Conservation (phyloP, 2,329 filamentous ascomycete species). For the Cordyceps fumosorosea region DNA sequence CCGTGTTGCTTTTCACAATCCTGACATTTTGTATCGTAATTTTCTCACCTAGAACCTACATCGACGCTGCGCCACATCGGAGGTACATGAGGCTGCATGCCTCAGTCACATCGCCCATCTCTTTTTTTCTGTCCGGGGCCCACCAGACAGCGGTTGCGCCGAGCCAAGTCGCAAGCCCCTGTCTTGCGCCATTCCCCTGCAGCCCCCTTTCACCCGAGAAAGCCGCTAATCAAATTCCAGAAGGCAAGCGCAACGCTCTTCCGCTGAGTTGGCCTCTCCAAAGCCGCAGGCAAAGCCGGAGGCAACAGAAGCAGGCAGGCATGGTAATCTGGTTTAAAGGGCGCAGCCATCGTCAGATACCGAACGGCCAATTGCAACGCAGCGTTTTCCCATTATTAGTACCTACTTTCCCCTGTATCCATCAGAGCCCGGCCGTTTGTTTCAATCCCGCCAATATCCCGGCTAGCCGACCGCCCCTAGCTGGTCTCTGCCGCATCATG, state of each 20-base stretch:
- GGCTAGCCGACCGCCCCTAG: background rate
- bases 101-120: background rate
- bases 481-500: background rate
- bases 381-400: background rate
- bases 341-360: background rate
- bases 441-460: slow-evolving; percentile 7
- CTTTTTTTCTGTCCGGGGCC: slow-evolving; percentile 1
- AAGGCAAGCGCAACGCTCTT: background rate
- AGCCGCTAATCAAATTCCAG: slow-evolving; percentile 3
- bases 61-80: slow-evolving; percentile 1
- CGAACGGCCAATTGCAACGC: background rate
- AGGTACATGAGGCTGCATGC: slow-evolving; percentile 6
- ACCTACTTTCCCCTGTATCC: background rate
- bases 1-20: background rate
- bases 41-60: background rate
- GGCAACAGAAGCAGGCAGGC: background rate
- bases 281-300: background rate
- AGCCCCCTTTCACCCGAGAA: slow-evolving; percentile 3
- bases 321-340: background rate
- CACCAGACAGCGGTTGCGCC: slow-evolving; percentile 8
- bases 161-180: background rate
- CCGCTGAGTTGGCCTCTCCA: background rate
- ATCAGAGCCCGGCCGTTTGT: background rate
- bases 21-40: background rate
- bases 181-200: slow-evolving; percentile 6